phyloP scores from a whole-genome alignment of 2,329 filamentous ascomycete genomes.

The Paraconiothyrium sp. region DNA sequence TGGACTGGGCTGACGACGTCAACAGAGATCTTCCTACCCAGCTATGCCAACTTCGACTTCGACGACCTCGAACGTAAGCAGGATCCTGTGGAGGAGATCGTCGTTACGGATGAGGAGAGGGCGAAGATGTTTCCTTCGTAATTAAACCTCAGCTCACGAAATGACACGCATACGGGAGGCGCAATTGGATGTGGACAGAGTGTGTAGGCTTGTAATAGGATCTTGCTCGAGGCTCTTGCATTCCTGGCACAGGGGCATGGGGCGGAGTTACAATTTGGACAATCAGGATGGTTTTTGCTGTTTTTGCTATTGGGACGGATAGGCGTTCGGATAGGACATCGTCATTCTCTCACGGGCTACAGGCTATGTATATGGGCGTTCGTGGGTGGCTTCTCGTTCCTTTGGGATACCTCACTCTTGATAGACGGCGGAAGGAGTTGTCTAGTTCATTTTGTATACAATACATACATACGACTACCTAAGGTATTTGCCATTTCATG shows the following conservation, averaged over 20 bases:
- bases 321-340: neutral
- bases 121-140: constrained; percentile 45
- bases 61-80: constrained; percentile 77
- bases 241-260: neutral
- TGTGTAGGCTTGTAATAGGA: neutral
- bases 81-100: constrained; percentile 81
- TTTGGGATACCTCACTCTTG: neutral
- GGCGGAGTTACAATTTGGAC: constrained; percentile 3
- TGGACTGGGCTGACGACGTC: neutral
- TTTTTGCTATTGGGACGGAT: neutral
- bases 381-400: neutral
- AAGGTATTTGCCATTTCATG: neutral
- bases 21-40: constrained; percentile 81
- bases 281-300: neutral
- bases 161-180: constrained; percentile 11
- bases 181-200: neutral
- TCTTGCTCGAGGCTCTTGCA: constrained; percentile 1
- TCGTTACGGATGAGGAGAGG: constrained; percentile 77
- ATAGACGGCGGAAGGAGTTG: constrained; percentile 2
- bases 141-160: neutral
- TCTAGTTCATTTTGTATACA: neutral
- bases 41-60: constrained; percentile 76
- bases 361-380: neutral
- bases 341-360: neutral
- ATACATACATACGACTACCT: neutral